Base-by-base conservation (phyloP, 106 monocot species). In the Allium fistulosum region DNA sequence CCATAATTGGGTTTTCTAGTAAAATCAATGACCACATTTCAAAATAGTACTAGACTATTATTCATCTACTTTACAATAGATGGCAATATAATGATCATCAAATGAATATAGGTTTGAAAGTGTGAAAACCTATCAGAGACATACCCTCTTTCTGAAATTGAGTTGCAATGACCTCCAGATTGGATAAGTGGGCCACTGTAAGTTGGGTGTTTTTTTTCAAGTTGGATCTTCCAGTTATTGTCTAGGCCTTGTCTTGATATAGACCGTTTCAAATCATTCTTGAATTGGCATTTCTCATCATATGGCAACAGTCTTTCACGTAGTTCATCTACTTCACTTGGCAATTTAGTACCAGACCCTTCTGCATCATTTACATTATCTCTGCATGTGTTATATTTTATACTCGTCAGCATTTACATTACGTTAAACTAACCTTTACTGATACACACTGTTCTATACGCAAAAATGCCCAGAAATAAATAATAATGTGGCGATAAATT, bases 171-270 rank as follows among this genome's bases (percentile, higher is more conserved):
- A 66, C 66, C 53, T 51, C 75, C 74, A n/a, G 62, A 75, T 49
- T 77, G 59, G 37, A 87, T 16, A 64, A 81, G 53, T 12, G 80
- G 80, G 70, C 84, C 84, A 70, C 87, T 82, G 70, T 70, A 70
- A 52, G 73, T 77, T 80, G 84, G 81, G 45, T 68, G 72, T 62
- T 76, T 88, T 57, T 71, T 78, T 46, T 72, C 78, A 61, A 68
- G 67, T 48, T 76, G 75, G 69, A 53, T 74, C 70, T 69, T 84
- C 48, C 59, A 67, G 22, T 63, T 80, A 9, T 56, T 14, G 15
- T 82, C 85, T 58, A 60, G 12, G 47, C 66, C 74, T 59, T 72
- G 80, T 56, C 74, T 91, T 49, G 74, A 77, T 51, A 74, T 75
- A 71, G 84, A 73, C 47, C 70, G 73, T 17, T 18, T 15, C 26